Percentiles rank a stretch among this genome's conserved stretches.
phyloP scores from a whole-genome alignment of 768 basidiomycete species.

The Lyophyllum shimeji region DNA sequence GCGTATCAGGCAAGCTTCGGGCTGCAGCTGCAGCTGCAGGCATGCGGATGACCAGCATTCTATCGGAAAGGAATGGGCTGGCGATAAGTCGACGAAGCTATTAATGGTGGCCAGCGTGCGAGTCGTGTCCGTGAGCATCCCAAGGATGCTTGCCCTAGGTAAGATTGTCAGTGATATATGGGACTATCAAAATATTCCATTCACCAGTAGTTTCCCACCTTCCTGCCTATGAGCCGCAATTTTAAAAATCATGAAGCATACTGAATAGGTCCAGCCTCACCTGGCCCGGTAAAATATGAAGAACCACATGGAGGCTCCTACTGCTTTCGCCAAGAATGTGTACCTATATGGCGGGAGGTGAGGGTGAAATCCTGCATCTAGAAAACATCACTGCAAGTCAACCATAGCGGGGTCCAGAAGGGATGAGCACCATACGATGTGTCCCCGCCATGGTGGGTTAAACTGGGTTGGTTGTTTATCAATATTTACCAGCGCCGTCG shows the following conservation, averaged over 20 bases:
- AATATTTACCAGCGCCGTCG: constrained; percentile 26
- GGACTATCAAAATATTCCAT: not conserved
- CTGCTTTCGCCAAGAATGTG: constrained; percentile 76
- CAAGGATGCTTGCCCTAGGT: constrained; percentile 54
- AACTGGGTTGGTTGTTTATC: constrained; percentile 28
- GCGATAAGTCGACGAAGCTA: constrained; percentile 10
- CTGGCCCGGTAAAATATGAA: constrained; percentile 96
- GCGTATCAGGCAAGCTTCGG: not conserved
- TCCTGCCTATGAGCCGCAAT: constrained; percentile 54
- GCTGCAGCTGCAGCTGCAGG: not conserved
- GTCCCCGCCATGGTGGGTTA: constrained; percentile 41
- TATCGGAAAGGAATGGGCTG: not conserved
- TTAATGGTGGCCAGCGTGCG: constrained; percentile 41
- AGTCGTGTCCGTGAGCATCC: constrained; percentile 30
- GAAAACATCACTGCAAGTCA: constrained; percentile 4
- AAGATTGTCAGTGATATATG: not conserved
- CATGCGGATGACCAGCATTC: not conserved
- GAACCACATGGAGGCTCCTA: constrained; percentile 98
- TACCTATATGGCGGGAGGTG: constrained; percentile 80
- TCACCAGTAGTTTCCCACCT: constrained; percentile 70
- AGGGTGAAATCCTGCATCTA: constrained; percentile 83
- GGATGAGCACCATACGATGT: constrained; percentile 27
- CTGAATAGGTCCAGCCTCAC: constrained; percentile 47
- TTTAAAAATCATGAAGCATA: not conserved
- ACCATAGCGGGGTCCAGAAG: not conserved